phyloP scores from a whole-genome alignment of 371 early-diverging fungal genomes.

The Mucor irregularis region DNA sequence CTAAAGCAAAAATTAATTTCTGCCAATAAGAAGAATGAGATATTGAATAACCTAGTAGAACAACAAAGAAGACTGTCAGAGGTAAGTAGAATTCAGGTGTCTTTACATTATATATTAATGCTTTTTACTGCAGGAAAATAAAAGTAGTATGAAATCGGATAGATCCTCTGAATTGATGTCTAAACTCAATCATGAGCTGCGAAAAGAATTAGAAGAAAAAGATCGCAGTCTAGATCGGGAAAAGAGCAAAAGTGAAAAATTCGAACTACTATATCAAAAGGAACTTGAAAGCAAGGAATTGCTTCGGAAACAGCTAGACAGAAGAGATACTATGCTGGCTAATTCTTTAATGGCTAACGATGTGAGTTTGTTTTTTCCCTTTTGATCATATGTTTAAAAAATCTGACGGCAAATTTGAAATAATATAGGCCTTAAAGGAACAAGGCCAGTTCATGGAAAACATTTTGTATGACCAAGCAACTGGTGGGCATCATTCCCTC shows the following conservation, averaged over 20 bases:
- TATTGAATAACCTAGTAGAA: slow-evolving; percentile 22
- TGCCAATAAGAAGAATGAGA: slow-evolving; percentile 18
- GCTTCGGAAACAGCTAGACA: slow-evolving; percentile 27
- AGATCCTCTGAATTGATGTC: background rate
- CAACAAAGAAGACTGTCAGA: slow-evolving; percentile 21
- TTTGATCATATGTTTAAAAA: background rate
- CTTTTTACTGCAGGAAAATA: background rate
- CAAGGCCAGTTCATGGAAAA: slow-evolving; percentile 43
- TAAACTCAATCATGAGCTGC: slow-evolving; percentile 26
- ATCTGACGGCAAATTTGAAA: background rate
- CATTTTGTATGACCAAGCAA: slow-evolving; percentile 44
- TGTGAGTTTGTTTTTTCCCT: slow-evolving; percentile 25
- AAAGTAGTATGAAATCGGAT: background rate
- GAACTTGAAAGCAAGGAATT: background rate
- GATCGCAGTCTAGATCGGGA: slow-evolving; percentile 2
- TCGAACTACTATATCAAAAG: background rate
- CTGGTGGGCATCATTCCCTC: slow-evolving; percentile 21
- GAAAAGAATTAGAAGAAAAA: slow-evolving; percentile 20
- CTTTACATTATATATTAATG: background rate
- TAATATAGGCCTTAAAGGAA: slow-evolving; percentile 33
- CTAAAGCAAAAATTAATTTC: slow-evolving; percentile 26
- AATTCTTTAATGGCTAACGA: slow-evolving; percentile 24
- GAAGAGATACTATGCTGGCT: slow-evolving; percentile 24
- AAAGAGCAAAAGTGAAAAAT: background rate
- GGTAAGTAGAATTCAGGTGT: slow-evolving; percentile 12